These are phyloP conservation scores for Periconia macrospinosa DNA, from an alignment of 2,329 filamentous ascomycete genomes.

Conservation along the genomic window DNA sequence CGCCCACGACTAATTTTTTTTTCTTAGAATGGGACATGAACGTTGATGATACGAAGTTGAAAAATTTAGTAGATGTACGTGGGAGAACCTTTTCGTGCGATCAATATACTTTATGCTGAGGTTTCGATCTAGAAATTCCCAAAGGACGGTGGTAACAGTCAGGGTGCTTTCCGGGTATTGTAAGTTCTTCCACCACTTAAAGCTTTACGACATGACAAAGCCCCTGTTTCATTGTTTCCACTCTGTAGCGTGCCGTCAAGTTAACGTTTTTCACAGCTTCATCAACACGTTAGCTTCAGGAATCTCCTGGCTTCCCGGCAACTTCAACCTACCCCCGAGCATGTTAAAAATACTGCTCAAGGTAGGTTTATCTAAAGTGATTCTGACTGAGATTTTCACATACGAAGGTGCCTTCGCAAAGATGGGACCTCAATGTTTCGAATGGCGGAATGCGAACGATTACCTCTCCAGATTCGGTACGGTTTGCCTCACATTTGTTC, in stretches of 20 bases:
- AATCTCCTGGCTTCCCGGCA: slow-evolving; percentile 19
- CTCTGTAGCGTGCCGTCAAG: no score
- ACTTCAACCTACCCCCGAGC: slow-evolving; percentile 16
- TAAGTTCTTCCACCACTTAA: background rate
- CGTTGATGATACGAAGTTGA: slow-evolving; percentile 5
- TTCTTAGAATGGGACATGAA: background rate
- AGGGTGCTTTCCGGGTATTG: slow-evolving; percentile 4
- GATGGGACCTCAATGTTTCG: slow-evolving; percentile 24
- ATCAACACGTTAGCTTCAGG: slow-evolving; percentile 13
- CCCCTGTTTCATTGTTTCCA: no score
- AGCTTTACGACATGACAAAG: no score
- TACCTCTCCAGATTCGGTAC: slow-evolving; percentile 17
- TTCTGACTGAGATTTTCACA: slow-evolving; percentile 18
- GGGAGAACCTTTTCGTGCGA: background rate
- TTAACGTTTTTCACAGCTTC: slow-evolving; percentile 11
- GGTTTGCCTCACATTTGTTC: background rate
- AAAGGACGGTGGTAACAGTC: background rate
- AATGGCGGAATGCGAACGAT: slow-evolving; percentile 5
- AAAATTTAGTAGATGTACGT: slow-evolving; percentile 7
- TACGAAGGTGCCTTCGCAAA: slow-evolving; percentile 23
- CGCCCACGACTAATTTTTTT: background rate
- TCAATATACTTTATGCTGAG: slow-evolving; percentile 4
- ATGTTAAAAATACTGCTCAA: slow-evolving; percentile 11
- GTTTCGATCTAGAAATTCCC: slow-evolving; percentile 7
- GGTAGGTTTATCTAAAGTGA: slow-evolving; percentile 14